Conservation (phyloP, 768 basidiomycete species). For the Mycena belliarum region DNA sequence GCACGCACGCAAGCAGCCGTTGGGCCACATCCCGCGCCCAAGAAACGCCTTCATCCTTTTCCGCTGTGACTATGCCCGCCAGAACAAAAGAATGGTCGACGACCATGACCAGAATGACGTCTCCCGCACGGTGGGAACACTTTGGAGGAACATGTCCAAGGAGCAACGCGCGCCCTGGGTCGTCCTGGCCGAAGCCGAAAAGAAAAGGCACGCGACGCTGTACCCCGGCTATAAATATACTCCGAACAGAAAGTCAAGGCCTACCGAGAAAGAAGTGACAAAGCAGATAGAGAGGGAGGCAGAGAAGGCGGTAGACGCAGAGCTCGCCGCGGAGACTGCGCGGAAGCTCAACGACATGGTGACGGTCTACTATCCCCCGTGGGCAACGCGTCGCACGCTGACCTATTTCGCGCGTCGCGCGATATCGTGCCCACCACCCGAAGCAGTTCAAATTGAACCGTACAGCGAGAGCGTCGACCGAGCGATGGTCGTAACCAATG, state of each 20-base stretch:
- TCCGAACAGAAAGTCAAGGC: slow-evolving; percentile 22
- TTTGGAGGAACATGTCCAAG: slow-evolving; percentile 61
- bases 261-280: slow-evolving; percentile 4
- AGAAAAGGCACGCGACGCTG: slow-evolving; percentile 38
- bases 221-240: slow-evolving; percentile 49
- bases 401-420: slow-evolving; percentile 18
- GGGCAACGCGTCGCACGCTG: slow-evolving; percentile 18
- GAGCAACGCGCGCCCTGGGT: slow-evolving; percentile 52
- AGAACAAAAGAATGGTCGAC: slow-evolving; percentile 53
- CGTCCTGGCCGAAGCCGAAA: slow-evolving; percentile 50
- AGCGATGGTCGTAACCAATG: slow-evolving; percentile 3
- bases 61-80: slow-evolving; percentile 69
- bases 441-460: slow-evolving; percentile 7
- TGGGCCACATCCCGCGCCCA: slow-evolving; percentile 67
- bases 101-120: slow-evolving; percentile 69
- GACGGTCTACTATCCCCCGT: slow-evolving; percentile 19
- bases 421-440: slow-evolving; percentile 17
- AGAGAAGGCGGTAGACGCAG: slow-evolving; percentile 7
- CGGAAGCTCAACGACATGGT: slow-evolving; percentile 9
- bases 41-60: slow-evolving; percentile 82
- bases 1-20: slow-evolving; percentile 49
- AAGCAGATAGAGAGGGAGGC: slow-evolving; percentile 4
- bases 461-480: slow-evolving; percentile 17
- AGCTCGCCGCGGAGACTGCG: not conserved
- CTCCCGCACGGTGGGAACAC: slow-evolving; percentile 61